Conservation (phyloP, 768 basidiomycete species). For the Termitomyces sp. region DNA sequence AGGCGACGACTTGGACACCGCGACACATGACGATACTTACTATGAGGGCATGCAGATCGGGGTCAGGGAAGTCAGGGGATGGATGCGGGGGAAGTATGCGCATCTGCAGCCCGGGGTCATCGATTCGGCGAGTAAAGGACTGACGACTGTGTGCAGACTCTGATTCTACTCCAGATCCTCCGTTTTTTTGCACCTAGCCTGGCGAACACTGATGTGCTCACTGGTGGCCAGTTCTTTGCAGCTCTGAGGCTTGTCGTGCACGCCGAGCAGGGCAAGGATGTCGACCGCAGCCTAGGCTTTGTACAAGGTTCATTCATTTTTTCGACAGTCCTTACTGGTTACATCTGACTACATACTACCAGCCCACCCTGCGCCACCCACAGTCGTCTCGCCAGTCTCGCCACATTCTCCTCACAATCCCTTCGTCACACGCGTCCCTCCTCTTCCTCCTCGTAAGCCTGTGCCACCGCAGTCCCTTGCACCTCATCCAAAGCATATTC, state of each 20-base stretch:
- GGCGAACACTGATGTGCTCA: slow-evolving; percentile 44
- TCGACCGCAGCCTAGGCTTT: slow-evolving; percentile 66
- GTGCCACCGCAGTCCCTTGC: slow-evolving; percentile 11
- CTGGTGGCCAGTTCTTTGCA: slow-evolving; percentile 74
- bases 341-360: neutral
- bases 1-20: slow-evolving; percentile 15
- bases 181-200: slow-evolving; percentile 56
- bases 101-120: slow-evolving; percentile 44
- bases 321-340: neutral
- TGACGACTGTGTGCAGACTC: neutral
- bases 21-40: slow-evolving; percentile 34
- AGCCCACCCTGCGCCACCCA: slow-evolving; percentile 15
- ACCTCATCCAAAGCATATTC: slow-evolving; percentile 33
- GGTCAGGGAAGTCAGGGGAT: slow-evolving; percentile 65
- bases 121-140: slow-evolving; percentile 40
- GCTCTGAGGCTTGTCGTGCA: slow-evolving; percentile 63
- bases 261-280: slow-evolving; percentile 49
- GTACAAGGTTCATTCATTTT: slow-evolving; percentile 53
- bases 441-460: slow-evolving; percentile 48
- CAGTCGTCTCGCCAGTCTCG: slow-evolving; percentile 8
- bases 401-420: slow-evolving; percentile 31
- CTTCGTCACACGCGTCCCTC: slow-evolving; percentile 34
- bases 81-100: slow-evolving; percentile 68
- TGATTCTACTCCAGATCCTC: slow-evolving; percentile 43
- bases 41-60: slow-evolving; percentile 52